These are phyloP conservation scores for Poterioochromonas sp. DNA, from an alignment of 352 stramenopile genomes.

Conservation along the genomic window DNA sequence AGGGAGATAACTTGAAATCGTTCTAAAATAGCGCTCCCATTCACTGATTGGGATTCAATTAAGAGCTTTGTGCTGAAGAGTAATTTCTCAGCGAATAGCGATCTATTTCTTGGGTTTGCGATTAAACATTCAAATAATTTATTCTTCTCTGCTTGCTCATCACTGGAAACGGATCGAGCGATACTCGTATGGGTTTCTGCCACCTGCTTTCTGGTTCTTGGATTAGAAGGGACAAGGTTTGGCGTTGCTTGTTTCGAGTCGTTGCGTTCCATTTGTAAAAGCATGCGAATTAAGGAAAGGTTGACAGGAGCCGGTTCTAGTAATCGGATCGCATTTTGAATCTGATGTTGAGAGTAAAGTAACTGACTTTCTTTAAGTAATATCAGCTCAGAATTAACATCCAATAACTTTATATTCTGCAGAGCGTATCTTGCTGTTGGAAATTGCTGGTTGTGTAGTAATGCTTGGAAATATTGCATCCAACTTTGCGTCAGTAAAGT, in stretches of 20 bases:
- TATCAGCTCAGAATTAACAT: neutral
- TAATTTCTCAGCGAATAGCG: neutral
- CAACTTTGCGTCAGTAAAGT: slow-evolving; percentile 45
- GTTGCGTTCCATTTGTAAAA: neutral
- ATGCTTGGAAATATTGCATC: neutral
- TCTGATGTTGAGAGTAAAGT: neutral
- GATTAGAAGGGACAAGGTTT: too few species aligned
- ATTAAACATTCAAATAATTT: too few species aligned
- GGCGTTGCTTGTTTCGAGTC: too few species aligned
- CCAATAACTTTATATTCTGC: neutral
- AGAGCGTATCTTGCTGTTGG: neutral
- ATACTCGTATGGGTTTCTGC: neutral
- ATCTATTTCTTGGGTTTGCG: too few species aligned
- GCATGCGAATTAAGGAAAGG: neutral
- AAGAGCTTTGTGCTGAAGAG: neutral
- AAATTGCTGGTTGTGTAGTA: neutral
- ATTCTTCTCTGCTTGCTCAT: too few species aligned
- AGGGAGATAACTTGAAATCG: neutral
- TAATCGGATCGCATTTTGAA: neutral
- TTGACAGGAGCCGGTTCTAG: neutral
- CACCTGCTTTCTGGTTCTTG: too few species aligned
- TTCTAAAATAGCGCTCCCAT: neutral
- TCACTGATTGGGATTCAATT: neutral
- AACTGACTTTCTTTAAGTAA: neutral
- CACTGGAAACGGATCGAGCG: neutral